Base-by-base conservation (phyloP, 805 yeast species). In the Maudiozyma serrabonitensis region DNA sequence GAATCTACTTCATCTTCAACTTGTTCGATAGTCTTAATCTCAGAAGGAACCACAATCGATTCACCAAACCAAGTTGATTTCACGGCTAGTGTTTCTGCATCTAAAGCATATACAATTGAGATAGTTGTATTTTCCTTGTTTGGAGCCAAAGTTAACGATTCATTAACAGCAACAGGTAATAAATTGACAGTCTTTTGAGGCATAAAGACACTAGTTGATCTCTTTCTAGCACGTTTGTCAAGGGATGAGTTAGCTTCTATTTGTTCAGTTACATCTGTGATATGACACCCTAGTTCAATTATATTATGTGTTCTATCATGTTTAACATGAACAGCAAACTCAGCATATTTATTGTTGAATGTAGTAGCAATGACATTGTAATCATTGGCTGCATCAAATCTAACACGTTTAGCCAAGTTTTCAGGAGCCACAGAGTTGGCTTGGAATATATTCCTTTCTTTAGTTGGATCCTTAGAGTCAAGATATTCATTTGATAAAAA, bases 151-250 rank as follows among this genome's bases (percentile, higher is more conserved):
- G 88, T 81, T 38, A 80, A 68, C 23, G 75, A 58, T 6, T 80
- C 76, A 57, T 79, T 80, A 23, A 91, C 73, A 43, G 76, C 75
- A 42, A 71, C 70, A 8, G 96, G 96, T 56, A 83, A 76, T 56
- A 89, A 73, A 51, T 82, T 78, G 12, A 72, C 75, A 42, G 81
- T 77, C 28, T 76, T 73, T 63, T 90, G 96, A 13, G 95, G 93
- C 65, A 90, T 75, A 60, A 82, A 85, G 3, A 91, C 97, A 7
- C 96, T 81, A 4, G 91, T 80, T 1, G 95, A 88, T 63, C 98
- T 78, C 70, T 87, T 89, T 67, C 87, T 86, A 0, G 95, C 85
- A 63, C 91, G 89, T 53, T 90, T 81, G 61, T 93, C 99, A 52
- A 91, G 70, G 9, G 80, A 69, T 0, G 95, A 80, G 15, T 89